Evolutionary conservation across 306 rosid species (phyloP), one percentile per base, ranked within the genome.

Genomic region (Arachis stenosperma): DNA sequence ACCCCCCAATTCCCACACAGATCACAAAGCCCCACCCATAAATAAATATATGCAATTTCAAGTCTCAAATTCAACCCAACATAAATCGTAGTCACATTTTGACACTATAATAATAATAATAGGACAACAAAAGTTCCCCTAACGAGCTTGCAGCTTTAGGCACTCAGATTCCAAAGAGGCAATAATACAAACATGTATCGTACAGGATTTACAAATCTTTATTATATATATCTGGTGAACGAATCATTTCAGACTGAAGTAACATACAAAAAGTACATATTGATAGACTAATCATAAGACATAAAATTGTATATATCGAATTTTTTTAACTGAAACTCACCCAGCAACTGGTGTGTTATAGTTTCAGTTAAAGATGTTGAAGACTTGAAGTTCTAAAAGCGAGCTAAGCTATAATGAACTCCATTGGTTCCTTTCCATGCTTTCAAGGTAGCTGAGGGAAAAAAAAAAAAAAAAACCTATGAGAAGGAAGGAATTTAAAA

Each of bases 1-100:
- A 67, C 79, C 75, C 74, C 78, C 76, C 74, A 79, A 81, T 86
- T 79, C 84, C 76, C 30, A 83, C 78, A 78, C 74, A 79, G 83
- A 88, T 79, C 84, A 78, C 17, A 83, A 41, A 74, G 53, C 29
- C 64, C 70, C 30, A 67, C 61, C 76, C 74, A 52, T 41, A 50
- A 15, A 52, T 41, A 50, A 29, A 73, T 77, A 64, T 78, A 60
- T 75, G 51, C 69, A 8, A 69, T 68, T 33, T 33, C 2, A 33
- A 33, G 37, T 33, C 37, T 33, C 37, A 33, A 33, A 33, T 33
- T 4, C 27, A 47, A 73, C 81, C 81, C 61, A 81, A 84, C 81
- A 73, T 42, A 61, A 69, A 81, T 71, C 82, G 76, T 77, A 71
- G 78, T 52, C 70, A 79, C 73, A 73, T 82, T 61, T 61, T 69